phyloP scores from a whole-genome alignment of 305 asterid species.

The Fraxinus angustifolia region DNA sequence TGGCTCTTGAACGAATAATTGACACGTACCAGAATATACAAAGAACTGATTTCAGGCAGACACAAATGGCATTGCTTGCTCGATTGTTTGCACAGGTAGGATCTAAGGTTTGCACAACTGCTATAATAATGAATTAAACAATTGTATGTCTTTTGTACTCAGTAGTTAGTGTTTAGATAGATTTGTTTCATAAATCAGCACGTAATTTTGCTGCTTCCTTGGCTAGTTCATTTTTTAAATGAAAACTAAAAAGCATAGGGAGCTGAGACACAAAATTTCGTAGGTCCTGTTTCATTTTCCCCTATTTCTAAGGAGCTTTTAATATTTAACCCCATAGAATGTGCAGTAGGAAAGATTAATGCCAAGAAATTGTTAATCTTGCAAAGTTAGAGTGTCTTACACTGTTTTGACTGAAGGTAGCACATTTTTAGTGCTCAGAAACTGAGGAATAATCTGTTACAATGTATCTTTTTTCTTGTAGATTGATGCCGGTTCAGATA shows the following conservation, averaged over 20 bases:
- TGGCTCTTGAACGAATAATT: slow-evolving; percentile 73
- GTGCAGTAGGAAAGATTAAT: not conserved
- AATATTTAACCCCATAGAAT: not conserved
- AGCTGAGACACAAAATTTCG: not conserved
- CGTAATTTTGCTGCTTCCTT: not conserved
- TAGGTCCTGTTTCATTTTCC: not conserved
- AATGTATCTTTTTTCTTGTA: slow-evolving; percentile 28
- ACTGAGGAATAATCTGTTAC: not conserved
- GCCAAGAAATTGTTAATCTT: not conserved
- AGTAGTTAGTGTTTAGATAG: not conserved
- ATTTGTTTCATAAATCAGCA: not conserved
- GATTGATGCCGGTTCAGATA: slow-evolving; percentile 67
- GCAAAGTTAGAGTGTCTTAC: not conserved
- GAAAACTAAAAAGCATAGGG: not conserved
- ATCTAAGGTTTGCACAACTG: slow-evolving; percentile 24
- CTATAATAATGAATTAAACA: slow-evolving; percentile 16
- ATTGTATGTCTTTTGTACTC: not conserved
- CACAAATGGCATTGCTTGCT: slow-evolving; percentile 80
- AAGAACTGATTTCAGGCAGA: slow-evolving; percentile 57
- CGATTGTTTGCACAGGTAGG: slow-evolving; percentile 92
- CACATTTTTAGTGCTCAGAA: slow-evolving; percentile 2
- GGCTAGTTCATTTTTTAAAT: not conserved
- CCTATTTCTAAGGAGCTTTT: slow-evolving; percentile 4
- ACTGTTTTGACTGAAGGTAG: slow-evolving; percentile 8
- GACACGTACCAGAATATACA: slow-evolving; percentile 52